Base-by-base conservation (phyloP, 352 stramenopile genomes). In the Pythium folliculosum region DNA sequence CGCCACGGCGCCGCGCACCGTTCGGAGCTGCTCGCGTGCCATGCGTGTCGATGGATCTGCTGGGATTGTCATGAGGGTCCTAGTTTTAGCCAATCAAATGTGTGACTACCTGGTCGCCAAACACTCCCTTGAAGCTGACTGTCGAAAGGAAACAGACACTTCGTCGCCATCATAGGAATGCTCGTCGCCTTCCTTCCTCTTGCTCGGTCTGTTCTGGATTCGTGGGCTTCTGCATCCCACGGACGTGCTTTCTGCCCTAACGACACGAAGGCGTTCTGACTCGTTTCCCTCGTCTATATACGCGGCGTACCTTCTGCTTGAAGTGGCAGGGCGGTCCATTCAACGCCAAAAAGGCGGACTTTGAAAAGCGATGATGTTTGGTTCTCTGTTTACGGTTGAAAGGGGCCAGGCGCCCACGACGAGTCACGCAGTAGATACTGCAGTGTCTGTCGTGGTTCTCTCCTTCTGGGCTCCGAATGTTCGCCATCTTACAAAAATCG, bases 1-100 rank as follows among this genome's bases (percentile, higher is more conserved):
- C 14, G 66, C 25, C 21, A 92, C 76, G 22, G 78, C 56, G 17
- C 82, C 83, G 21, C 62, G 57, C 52, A 92, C 75, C 13, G 72
- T 78, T 63, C 67, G 59, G 40, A 75, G 48, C 63, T 67, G 48
- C 27, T 21, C 23, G 38, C 38, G 58, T 40, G 58, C 25, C 65
- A 67, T 71, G 13, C 16, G 27, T 1, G 13, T 68, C 51, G 53
- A 37, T 25, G 14, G 16, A 47, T 23, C 14, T 49, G 32, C 32
- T 60, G 52, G 27, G 27, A 49, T 35, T 48, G 14, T 23, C 38
- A 40, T 27, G 35, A 49, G 17, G 35, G 38, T 38, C 9, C 45
- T 40, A 8, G 8, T 64, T 56, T 63, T 25, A 43, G 25, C 43
- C 56, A 63, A 63, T 63, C 27, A 54, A 5, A 27, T 1, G 5